Evolutionary conservation across 768 basidiomycete species (phyloP), one percentile per base, ranked within the genome.

Genomic region (Candolleomyces efflorescens): DNA sequence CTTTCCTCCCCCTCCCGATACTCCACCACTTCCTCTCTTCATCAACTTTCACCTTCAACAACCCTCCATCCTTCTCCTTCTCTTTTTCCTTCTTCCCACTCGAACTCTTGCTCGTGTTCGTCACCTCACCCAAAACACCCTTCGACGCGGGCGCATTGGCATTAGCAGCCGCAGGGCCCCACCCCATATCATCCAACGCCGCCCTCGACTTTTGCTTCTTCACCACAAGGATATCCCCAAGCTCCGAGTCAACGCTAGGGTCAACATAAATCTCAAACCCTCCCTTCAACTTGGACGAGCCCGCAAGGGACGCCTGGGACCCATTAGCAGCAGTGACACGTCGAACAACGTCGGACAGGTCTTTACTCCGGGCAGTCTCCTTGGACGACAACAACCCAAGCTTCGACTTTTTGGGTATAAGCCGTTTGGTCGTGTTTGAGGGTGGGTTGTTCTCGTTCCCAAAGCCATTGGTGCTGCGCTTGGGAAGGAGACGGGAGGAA

Each of bases 211-310:
- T 89, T 75, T 85, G 85, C 80, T 89, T 90, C 79, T 86, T 88
- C 38, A 91, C 83, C 67, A 91, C 77, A 20, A 88, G 67, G 18
- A 90, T 82, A 61, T 90, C 87, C 5, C 81, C 86, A 37, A 85
- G 73, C 20, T 88, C 87, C 0, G 83, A 81, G 62, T 89, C 86
- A 22, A 79, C 73, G 9, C 78, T 71, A 1, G 85, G 82, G 60
- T 90, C 89, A 9, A 90, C 86, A 62, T 78, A 80, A 47, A 91
- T 89, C 62, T 91, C 89, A 63, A 89, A 85, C 0, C 83, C 83
- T 5, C 80, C 73, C 46, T 54, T 59, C 45, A 59, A 26, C 53
- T 54, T 59, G 12, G 36, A 20, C 41, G 41, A 44, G 10, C 53
- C 41, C 6, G 24, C 39, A 27, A 54, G 43, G 18, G 43, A 54